phyloP scores from a whole-genome alignment of 768 basidiomycete genomes.

The Auricularia heimuer region DNA sequence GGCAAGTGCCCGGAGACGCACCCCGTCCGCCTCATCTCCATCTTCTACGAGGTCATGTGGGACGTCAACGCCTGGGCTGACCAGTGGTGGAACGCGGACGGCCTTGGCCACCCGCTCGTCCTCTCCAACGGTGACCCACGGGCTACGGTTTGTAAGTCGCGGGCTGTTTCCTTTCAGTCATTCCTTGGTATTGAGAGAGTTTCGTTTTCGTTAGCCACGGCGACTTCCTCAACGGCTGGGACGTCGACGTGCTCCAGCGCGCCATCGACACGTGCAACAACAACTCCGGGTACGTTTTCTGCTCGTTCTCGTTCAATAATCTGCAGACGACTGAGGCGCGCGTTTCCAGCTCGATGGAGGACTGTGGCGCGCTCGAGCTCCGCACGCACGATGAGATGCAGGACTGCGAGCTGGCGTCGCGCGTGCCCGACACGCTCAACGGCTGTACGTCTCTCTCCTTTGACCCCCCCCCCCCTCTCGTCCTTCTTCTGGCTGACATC shows the following conservation, averaged over 20 bases:
- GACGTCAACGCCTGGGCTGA: conserved; percentile 6
- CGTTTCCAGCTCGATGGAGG: neutral
- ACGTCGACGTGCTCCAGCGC: conserved; percentile 9
- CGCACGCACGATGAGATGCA: conserved; percentile 4
- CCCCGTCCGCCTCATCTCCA: conserved; percentile 13
- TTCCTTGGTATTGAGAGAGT: neutral
- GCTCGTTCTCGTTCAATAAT: neutral
- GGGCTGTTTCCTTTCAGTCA: neutral
- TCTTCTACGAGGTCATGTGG: conserved; percentile 13
- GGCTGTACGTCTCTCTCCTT: conserved; percentile 3
- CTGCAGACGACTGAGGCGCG: neutral
- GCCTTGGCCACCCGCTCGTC: conserved; percentile 1
- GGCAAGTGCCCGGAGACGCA: conserved; percentile 14
- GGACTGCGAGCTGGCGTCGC: conserved; percentile 10
- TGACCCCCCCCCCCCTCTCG: neutral
- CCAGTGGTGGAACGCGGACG: neutral
- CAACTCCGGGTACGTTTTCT: conserved; percentile 4
- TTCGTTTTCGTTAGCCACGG: neutral
- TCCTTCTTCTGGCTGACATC: neutral
- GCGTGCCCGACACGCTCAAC: conserved; percentile 12
- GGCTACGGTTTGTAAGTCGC: neutral
- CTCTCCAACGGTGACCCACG: conserved; percentile 1
- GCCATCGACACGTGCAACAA: conserved; percentile 10
- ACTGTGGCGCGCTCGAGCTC: conserved; percentile 12
- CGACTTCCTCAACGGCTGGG: conserved; percentile 13